These are phyloP conservation scores for Rhynchosporium graminicola DNA, from an alignment of 2,329 filamentous ascomycete genomes.

Conservation along the genomic window DNA sequence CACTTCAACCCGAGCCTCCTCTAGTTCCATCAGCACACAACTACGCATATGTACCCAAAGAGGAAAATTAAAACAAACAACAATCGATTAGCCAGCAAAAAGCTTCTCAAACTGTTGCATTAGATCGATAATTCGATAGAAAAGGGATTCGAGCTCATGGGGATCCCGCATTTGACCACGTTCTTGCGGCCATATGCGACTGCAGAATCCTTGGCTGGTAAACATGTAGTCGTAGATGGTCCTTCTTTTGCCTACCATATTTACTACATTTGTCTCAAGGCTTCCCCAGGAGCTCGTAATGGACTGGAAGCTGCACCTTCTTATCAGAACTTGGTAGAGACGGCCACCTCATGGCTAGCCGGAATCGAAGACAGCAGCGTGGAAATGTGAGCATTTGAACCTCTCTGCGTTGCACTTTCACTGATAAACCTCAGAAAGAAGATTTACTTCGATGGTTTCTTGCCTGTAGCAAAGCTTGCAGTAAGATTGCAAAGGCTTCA, in stretches of 20 bases:
- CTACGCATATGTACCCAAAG: too few relatives aligned
- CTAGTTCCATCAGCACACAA: too few relatives aligned
- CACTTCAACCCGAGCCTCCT: neutral
- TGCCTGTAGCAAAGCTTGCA: conserved; percentile 55
- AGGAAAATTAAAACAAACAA: too few relatives aligned
- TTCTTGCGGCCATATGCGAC: conserved; percentile 55
- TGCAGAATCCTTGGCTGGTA: conserved; percentile 44
- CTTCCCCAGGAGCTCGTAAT: conserved; percentile 44
- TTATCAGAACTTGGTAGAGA: conserved; percentile 62
- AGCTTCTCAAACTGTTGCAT: neutral
- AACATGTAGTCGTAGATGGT: conserved; percentile 67
- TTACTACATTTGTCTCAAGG: conserved; percentile 56
- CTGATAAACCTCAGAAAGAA: conserved; percentile 51
- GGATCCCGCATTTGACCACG: conserved; percentile 57
- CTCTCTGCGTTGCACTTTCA: neutral
- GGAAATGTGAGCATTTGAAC: conserved; percentile 55
- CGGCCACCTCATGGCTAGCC: conserved; percentile 63
- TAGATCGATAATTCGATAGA: neutral
- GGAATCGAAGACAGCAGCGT: conserved; percentile 56
- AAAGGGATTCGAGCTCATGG: conserved; percentile 47
- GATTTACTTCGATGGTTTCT: conserved; percentile 84
- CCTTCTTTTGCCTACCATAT: conserved; percentile 77
- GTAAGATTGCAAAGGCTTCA: conserved; percentile 34
- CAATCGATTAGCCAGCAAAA: neutral
- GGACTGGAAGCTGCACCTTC: conserved; percentile 56